Evolutionary conservation across 2,329 filamentous ascomycete species (phyloP).

Genomic region (Dactylellina leptospora): DNA sequence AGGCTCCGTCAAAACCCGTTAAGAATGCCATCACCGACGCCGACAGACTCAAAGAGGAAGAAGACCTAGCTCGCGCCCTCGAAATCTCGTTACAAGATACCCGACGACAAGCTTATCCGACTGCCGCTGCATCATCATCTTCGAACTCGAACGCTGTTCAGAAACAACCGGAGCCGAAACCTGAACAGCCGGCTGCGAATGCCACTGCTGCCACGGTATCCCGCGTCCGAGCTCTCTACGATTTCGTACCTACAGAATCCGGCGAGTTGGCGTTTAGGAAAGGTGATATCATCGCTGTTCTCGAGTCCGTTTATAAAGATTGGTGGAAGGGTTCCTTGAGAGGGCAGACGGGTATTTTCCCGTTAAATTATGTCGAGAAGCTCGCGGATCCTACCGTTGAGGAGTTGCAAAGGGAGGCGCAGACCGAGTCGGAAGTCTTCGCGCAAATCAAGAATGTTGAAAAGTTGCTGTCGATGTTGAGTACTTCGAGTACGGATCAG

Average conservation of each 20-base stretch:
- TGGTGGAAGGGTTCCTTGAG: slow-evolving; percentile 98
- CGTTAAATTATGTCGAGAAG: slow-evolving; percentile 98
- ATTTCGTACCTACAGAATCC: slow-evolving; percentile 92
- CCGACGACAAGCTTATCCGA: slow-evolving; percentile 66
- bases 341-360: slow-evolving; percentile 96
- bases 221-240: slow-evolving; percentile 88
- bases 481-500: slow-evolving; percentile 80
- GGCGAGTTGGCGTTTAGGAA: slow-evolving; percentile 96
- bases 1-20: slow-evolving; percentile 88
- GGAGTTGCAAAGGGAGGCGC: slow-evolving; percentile 91
- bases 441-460: slow-evolving; percentile 80
- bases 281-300: slow-evolving; percentile 94
- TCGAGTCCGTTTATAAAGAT: slow-evolving; percentile 98
- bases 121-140: slow-evolving; percentile 56
- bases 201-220: slow-evolving; percentile 97
- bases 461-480: slow-evolving; percentile 85
- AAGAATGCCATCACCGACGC: slow-evolving; percentile 90
- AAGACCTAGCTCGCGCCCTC: slow-evolving; percentile 95
- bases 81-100: slow-evolving; percentile 93
- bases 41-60: slow-evolving; percentile 94
- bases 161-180: slow-evolving; percentile 61
- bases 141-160: slow-evolving; percentile 58
- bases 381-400: slow-evolving; percentile 91
- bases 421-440: slow-evolving; percentile 88
- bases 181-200: slow-evolving; percentile 71